Base-by-base conservation (phyloP, 176 grass and related monocot genomes). In the Carex scoparia region DNA sequence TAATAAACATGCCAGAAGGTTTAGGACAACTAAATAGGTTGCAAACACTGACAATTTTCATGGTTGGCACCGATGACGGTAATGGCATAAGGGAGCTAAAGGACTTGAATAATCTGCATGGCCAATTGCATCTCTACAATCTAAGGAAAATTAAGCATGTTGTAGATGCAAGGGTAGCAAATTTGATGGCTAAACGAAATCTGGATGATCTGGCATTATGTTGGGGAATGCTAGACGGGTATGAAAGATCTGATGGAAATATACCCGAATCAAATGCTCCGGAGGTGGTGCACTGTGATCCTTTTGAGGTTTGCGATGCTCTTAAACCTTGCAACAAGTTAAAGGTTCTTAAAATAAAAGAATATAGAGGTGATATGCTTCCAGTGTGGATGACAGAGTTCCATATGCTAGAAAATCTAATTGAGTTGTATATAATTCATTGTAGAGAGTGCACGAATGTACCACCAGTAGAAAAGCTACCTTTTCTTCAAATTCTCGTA, bases 61-160 rank as follows among this genome's bases (percentile, higher is more conserved):
- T 84, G 23, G 23, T 82, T 1, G 66, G 82, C 38, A 1, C 0
- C 32, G 6, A 42, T 54, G 28, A 61, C n/a, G 38, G 49, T 16
- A 81, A 66, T 33, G 35, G 71, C 4, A 84, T 90, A 66, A 42
- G 2, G 10, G 81, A 90, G 18, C 12, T 90, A 7, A 74, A 82
- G 27, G 28, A 61, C 3, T 68, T 90, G 58, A 81, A 51, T 51
- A 51, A 87, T 46, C 82, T 90, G 0, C 6, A 37, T 60, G 81
- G 69, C 0, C 4, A 15, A 31, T 32, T 86, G 37, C 38, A 63
- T 60, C 12, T 86, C 6, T 74, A 76, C 16, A 54, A 76, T 63
- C 32, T 48, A 33, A 38, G 14, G 38, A 3, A 79, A 40, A 2
- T 86, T 31, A 86, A 13, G 44, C 0, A 60, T 64, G 57, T 4